These are phyloP conservation scores for Neurospora sublineolata DNA, from an alignment of 495 filamentous ascomycete genomes.

Conservation along the genomic window DNA sequence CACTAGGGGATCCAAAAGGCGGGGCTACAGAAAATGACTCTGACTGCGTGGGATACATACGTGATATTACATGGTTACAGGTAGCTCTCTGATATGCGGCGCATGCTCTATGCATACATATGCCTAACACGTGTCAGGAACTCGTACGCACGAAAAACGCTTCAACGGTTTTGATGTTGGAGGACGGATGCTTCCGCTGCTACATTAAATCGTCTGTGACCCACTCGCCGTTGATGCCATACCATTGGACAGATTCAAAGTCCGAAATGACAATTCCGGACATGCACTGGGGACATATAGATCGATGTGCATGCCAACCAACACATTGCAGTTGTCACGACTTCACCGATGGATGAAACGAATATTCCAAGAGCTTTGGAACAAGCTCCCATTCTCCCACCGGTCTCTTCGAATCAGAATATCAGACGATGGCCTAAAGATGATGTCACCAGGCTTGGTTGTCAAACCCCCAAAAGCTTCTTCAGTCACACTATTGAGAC, in stretches of 20 bases:
- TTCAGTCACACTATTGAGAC: not conserved
- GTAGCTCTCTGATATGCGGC: not conserved
- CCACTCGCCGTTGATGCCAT: not conserved
- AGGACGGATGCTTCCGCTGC: not conserved
- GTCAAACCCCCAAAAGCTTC: not conserved
- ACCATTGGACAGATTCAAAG: not conserved
- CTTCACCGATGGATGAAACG: not conserved
- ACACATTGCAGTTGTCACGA: not conserved
- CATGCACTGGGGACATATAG: not conserved
- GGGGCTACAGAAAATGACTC: not conserved
- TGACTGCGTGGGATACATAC: not conserved
- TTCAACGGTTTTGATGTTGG: not conserved
- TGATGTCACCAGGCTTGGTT: not conserved
- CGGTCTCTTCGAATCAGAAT: not conserved
- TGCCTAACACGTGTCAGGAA: not conserved
- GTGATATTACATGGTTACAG: not conserved
- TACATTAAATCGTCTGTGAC: not conserved
- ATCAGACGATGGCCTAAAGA: not conserved
- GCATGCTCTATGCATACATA: not conserved
- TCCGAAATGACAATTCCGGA: not conserved
- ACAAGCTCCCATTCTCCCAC: not conserved
- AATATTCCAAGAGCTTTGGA: not conserved
- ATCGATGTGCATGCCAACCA: not conserved
- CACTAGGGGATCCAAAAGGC: not conserved
- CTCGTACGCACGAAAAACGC: not conserved